These are phyloP conservation scores for Conringia planisiliqua DNA, from an alignment of 345 rosid genomes.

Conservation along the genomic window DNA sequence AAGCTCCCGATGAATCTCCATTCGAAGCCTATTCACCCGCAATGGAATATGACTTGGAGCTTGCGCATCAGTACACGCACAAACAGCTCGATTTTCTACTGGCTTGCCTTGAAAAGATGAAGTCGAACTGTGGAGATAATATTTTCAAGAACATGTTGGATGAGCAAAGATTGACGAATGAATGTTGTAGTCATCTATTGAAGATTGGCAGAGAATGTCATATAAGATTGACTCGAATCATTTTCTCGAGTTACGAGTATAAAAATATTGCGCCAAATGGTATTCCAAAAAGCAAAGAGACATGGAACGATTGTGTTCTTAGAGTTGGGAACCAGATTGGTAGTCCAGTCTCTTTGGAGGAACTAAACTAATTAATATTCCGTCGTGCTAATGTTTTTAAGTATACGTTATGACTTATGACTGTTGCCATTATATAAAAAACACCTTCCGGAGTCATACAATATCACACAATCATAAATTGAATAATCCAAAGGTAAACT, in stretches of 20 bases:
- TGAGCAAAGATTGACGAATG: background rate
- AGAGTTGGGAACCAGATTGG: constrained; percentile 2
- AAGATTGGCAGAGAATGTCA: constrained; percentile 16
- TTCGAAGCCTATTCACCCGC: background rate
- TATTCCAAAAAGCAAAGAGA: constrained; percentile 9
- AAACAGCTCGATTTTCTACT: background rate
- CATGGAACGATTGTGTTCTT: constrained; percentile 10
- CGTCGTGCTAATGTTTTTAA: background rate
- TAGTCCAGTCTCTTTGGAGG: background rate
- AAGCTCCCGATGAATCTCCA: background rate
- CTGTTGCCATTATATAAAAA: background rate
- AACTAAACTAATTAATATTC: background rate
- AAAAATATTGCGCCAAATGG: constrained; percentile 5
- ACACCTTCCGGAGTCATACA: too few relatives aligned
- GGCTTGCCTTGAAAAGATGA: background rate
- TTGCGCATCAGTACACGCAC: background rate
- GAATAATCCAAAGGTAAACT: too few relatives aligned
- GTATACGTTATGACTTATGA: background rate
- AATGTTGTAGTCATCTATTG: constrained; percentile 15
- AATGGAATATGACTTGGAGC: background rate
- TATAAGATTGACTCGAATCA: background rate
- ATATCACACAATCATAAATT: too few relatives aligned
- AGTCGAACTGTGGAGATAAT: background rate
- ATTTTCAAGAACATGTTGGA: background rate
- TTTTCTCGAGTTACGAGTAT: background rate